Conservation (phyloP, 768 basidiomycete species). For the Kwoniella mangroviensis region DNA sequence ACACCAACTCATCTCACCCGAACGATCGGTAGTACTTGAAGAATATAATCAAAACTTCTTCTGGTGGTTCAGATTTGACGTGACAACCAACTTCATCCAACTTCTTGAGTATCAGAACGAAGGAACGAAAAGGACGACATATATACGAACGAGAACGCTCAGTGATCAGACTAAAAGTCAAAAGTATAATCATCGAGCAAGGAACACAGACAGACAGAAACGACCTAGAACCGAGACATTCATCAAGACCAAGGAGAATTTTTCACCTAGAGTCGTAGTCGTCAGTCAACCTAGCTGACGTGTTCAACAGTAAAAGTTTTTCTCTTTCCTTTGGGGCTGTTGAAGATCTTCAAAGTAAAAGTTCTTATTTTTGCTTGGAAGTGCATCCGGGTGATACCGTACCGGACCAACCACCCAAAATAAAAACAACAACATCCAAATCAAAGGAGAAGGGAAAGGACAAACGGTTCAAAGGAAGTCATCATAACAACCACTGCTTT, state of each 20-base stretch:
- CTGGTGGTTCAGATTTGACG: neutral
- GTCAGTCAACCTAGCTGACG: constrained; percentile 3
- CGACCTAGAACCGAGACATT: neutral
- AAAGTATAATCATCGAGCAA: neutral
- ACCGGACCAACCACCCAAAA: neutral
- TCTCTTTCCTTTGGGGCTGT: neutral
- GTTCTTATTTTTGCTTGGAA: neutral
- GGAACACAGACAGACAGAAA: neutral
- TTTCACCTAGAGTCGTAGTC: neutral
- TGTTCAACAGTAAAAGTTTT: neutral
- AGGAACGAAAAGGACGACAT: neutral
- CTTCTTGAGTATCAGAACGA: neutral
- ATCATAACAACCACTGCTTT: neutral
- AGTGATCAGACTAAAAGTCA: neutral
- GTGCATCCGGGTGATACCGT: constrained; percentile 2
- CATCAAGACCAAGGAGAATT: neutral
- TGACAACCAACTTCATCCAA: constrained; percentile 1
- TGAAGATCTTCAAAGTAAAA: neutral
- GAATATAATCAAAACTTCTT: neutral
- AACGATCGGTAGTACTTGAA: neutral
- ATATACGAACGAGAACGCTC: neutral
- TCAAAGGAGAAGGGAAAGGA: constrained; percentile 1
- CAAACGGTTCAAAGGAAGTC: neutral
- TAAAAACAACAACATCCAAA: neutral
- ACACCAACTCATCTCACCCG: neutral